Evolutionary conservation across 1,284 basidiomycete genomes (phyloP).

Genomic region (Austropuccinia psidii): DNA sequence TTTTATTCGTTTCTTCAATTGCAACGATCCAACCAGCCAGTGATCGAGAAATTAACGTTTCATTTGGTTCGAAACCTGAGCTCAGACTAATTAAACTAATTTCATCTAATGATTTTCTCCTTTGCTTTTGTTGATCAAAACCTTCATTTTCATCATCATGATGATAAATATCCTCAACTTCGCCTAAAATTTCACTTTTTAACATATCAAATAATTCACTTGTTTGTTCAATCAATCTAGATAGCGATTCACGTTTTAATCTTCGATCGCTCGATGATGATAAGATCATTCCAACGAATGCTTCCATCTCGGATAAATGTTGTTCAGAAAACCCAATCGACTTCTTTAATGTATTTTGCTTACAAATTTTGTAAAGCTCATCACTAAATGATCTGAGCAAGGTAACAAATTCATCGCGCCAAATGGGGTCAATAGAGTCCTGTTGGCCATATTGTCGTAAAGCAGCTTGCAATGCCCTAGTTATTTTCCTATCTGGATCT

Average conservation of each 20-base stretch:
- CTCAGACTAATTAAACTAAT: not conserved
- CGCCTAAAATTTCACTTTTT: not conserved
- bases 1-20: not conserved
- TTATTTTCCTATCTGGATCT: not conserved
- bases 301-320: conserved; percentile 29
- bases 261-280: not conserved
- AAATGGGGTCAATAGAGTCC: not conserved
- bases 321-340: not conserved
- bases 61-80: not conserved
- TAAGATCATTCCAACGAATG: conserved; percentile 15
- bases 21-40: conserved; percentile 20
- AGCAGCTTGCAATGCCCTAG: not conserved
- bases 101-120: not conserved
- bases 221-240: conserved; percentile 2
- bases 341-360: conserved; percentile 14
- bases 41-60: not conserved
- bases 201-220: not conserved
- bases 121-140: not conserved
- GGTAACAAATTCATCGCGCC: not conserved
- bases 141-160: not conserved
- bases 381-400: not conserved
- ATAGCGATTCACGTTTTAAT: not conserved
- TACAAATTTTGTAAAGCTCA: conserved; percentile 23
- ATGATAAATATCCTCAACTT: not conserved
- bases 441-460: not conserved